Conservation (phyloP, 2,329 filamentous ascomycete species). For the Peltaster fructicola region DNA sequence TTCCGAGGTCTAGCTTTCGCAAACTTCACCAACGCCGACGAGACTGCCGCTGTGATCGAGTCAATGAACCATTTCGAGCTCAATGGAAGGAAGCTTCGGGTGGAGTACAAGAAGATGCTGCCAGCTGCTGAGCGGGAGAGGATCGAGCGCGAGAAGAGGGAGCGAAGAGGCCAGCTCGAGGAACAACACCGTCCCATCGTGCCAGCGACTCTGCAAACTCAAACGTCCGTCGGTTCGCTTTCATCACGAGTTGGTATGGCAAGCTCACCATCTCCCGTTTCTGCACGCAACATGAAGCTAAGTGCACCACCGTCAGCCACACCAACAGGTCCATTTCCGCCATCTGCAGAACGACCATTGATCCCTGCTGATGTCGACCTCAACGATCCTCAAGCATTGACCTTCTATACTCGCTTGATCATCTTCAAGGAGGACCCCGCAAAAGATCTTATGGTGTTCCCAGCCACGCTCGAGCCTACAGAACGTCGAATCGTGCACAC, state of each 20-base stretch:
- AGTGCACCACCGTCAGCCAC: no score
- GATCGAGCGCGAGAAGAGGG: conserved; percentile 92
- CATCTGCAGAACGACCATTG: conserved; percentile 8
- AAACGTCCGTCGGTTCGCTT: conserved; percentile 72
- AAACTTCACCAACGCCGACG: conserved; percentile 90
- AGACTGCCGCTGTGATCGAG: conserved; percentile 83
- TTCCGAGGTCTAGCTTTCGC: conserved; percentile 93
- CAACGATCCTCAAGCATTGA: conserved; percentile 74
- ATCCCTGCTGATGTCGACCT: conserved; percentile 53
- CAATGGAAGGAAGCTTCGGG: conserved; percentile 80
- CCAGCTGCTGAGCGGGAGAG: conserved; percentile 85
- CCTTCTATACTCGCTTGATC: conserved; percentile 78
- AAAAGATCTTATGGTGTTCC: conserved; percentile 71
- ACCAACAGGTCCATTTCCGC: conserved; percentile 5
- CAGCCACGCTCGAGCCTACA: conserved; percentile 58
- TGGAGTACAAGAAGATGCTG: conserved; percentile 99
- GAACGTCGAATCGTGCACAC: conserved; percentile 87
- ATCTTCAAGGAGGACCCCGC: conserved; percentile 68
- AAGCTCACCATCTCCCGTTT: conserved; percentile 51
- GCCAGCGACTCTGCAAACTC: conserved; percentile 52
- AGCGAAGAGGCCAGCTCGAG: conserved; percentile 86
- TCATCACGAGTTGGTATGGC: conserved; percentile 39
- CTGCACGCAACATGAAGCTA: conserved; percentile 32
- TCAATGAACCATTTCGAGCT: conserved; percentile 91
- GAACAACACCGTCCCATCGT: conserved; percentile 76